phyloP scores from a whole-genome alignment of 2,329 filamentous ascomycete genomes.

The Trichoderma hamatum region DNA sequence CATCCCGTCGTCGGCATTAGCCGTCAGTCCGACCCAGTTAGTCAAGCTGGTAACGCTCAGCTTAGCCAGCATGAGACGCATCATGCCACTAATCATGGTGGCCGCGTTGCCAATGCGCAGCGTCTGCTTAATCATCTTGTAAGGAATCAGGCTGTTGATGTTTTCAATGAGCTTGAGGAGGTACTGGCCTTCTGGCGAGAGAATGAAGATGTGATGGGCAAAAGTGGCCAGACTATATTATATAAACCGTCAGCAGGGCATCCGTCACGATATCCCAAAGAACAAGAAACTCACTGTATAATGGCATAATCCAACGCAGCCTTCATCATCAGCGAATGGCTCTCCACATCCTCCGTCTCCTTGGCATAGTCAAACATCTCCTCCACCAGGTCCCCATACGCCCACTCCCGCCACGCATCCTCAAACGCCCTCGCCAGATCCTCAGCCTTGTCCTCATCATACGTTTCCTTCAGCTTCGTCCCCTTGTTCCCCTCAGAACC shows the following conservation, averaged over 20 bases:
- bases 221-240: slow-evolving; percentile 67
- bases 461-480: slow-evolving; percentile 42
- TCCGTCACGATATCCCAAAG: background rate
- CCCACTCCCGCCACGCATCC: slow-evolving; percentile 64
- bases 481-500: background rate
- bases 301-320: slow-evolving; percentile 68
- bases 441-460: slow-evolving; percentile 61
- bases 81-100: slow-evolving; percentile 78
- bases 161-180: slow-evolving; percentile 71
- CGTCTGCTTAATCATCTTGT: slow-evolving; percentile 71
- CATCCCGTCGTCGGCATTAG: slow-evolving; percentile 75
- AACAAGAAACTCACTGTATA: slow-evolving; percentile 65
- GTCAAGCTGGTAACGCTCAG: slow-evolving; percentile 73
- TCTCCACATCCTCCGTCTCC: slow-evolving; percentile 64
- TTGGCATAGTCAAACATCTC: slow-evolving; percentile 64
- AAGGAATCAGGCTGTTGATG: slow-evolving; percentile 71
- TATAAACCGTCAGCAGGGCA: slow-evolving; percentile 26
- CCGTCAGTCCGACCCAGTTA: slow-evolving; percentile 77
- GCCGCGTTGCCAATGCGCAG: slow-evolving; percentile 77
- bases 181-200: slow-evolving; percentile 75
- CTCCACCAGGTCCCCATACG: slow-evolving; percentile 70
- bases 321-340: slow-evolving; percentile 63
- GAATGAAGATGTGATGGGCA: slow-evolving; percentile 71
- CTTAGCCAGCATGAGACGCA: slow-evolving; percentile 75
- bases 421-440: slow-evolving; percentile 68